Percentiles rank a stretch among this genome's conserved stretches.
Evolutionary conservation across 352 stramenopile genomes (phyloP).

Genomic region (Phytophthora meadii): DNA sequence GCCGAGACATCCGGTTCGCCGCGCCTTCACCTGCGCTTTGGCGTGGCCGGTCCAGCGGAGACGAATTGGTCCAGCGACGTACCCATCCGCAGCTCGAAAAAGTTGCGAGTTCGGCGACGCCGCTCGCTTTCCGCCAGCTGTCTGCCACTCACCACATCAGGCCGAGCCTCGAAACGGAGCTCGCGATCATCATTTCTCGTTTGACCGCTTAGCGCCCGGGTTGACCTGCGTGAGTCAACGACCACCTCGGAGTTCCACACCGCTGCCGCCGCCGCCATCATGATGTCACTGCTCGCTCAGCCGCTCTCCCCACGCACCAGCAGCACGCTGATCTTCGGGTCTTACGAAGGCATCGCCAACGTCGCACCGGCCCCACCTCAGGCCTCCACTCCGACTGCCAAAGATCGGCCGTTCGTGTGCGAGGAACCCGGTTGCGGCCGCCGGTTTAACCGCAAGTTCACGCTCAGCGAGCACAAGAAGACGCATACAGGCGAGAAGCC

Average conservation of each 20-base stretch:
- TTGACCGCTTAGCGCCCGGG: conserved; percentile 23
- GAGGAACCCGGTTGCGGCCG: conserved; percentile 46
- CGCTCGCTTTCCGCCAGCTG: conserved; percentile 25
- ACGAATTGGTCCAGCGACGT: conserved; percentile 20
- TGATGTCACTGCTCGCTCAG: conserved; percentile 46
- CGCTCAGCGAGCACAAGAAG: conserved; percentile 64
- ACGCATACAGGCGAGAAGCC: conserved; percentile 66
- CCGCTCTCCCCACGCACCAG: conserved; percentile 24
- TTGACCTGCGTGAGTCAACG: conserved; percentile 11
- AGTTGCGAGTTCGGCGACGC: conserved; percentile 13
- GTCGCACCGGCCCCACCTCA: not conserved
- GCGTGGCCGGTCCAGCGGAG: conserved; percentile 24
- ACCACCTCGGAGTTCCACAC: conserved; percentile 7
- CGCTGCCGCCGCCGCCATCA: conserved; percentile 10
- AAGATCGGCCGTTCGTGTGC: conserved; percentile 54
- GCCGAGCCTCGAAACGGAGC: conserved; percentile 11
- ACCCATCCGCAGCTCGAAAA: conserved; percentile 28
- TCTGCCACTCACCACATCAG: conserved; percentile 28
- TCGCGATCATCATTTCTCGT: conserved; percentile 36
- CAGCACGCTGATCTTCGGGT: conserved; percentile 25
- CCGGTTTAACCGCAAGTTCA: conserved; percentile 65
- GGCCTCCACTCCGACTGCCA: conserved; percentile 12
- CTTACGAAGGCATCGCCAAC: conserved; percentile 12
- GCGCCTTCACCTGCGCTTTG: conserved; percentile 5
- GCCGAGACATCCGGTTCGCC: conserved; percentile 25